Evolutionary conservation across 73 alveolate species (phyloP), one percentile per base, ranked within the genome.

Genomic region (Effrenium voratum): DNA sequence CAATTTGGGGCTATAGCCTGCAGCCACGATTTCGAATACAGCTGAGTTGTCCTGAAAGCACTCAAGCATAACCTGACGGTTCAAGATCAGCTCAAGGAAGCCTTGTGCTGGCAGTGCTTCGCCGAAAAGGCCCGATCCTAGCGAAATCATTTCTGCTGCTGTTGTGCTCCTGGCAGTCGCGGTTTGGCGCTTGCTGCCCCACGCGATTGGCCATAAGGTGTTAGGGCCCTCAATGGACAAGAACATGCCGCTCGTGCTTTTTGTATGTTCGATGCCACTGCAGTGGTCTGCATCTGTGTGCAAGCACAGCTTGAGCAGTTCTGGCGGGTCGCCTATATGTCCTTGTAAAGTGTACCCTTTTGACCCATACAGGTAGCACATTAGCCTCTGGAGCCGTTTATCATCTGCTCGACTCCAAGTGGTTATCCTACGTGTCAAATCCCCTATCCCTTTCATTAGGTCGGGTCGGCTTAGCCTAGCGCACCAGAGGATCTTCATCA

Each of bases 141-240:
- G 81, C 13, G 81, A 3, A 0, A 70, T 70, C 34, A 70, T 70
- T 70, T 70, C 81, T 0, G 81, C 81, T 32, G 32, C 81, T 34
- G 81, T 70, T 43, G 81, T 70, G 81, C 81, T 70, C 19, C 81
- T 12, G 81, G n/a, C 8, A 34, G 81, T 70, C 5, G 81, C 81
- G 13, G 81, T 68, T 68, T 68, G 80, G 26, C 34, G 30, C 46
- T 68, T 68, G 22, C 80, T 68, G 13, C 47, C 46, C 81, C 81
- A 70, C 0, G 81, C 46, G 0, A 70, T 0, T 12, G 81, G 81
- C 81, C 81, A 70, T 0, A 0, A 15, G 26, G 81, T 10, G 32
- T 15, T 60, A 34, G 22, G 47, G 5, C 47, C 81, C 81, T 70
- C 81, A 1, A 70, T 19, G 81, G 47, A 70, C 12, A 70, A 34